Conservation (phyloP, 352 stramenopile genomes). For the Globisporangium ultimum region DNA sequence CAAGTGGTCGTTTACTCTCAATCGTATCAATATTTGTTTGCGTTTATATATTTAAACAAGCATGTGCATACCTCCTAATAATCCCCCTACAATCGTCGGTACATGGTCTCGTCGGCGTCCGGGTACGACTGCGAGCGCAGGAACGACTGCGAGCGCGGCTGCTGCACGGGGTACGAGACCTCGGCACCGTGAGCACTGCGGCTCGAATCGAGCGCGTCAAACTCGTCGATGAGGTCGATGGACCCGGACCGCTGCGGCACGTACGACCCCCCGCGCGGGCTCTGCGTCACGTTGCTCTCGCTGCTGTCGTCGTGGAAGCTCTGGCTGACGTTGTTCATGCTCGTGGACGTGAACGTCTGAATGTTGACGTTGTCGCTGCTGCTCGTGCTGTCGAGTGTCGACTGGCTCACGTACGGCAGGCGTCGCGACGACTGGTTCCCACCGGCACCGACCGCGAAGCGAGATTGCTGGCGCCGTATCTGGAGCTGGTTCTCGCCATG, state of each 20-base stretch:
- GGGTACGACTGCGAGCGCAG: constrained; percentile 70
- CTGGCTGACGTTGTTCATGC: background rate
- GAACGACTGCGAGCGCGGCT: constrained; percentile 68
- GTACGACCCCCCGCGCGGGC: constrained; percentile 20
- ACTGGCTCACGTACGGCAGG: constrained; percentile 10
- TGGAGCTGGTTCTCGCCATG: constrained; percentile 24
- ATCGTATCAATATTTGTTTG: too few relatives aligned
- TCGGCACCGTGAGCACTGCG: constrained; percentile 32
- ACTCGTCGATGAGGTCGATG: constrained; percentile 56
- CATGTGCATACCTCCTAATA: too few relatives aligned
- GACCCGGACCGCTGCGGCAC: constrained; percentile 31
- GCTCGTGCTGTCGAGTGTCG: constrained; percentile 13
- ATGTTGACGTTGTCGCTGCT: constrained; percentile 12
- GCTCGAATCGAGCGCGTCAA: constrained; percentile 28
- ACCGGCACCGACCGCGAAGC: constrained; percentile 34
- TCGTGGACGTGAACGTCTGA: background rate
- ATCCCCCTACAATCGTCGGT: constrained; percentile 31
- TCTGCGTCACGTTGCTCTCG: constrained; percentile 3
- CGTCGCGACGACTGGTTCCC: constrained; percentile 2
- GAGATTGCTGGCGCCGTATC: constrained; percentile 50
- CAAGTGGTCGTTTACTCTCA: too few relatives aligned
- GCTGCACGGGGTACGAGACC: constrained; percentile 42
- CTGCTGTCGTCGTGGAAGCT: constrained; percentile 1
- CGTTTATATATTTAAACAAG: too few relatives aligned
- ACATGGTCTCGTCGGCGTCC: constrained; percentile 64